Evolutionary conservation across 2,329 filamentous ascomycete species (phyloP), one percentile per base, ranked within the genome.

Genomic region (Ascochyta fabae): DNA sequence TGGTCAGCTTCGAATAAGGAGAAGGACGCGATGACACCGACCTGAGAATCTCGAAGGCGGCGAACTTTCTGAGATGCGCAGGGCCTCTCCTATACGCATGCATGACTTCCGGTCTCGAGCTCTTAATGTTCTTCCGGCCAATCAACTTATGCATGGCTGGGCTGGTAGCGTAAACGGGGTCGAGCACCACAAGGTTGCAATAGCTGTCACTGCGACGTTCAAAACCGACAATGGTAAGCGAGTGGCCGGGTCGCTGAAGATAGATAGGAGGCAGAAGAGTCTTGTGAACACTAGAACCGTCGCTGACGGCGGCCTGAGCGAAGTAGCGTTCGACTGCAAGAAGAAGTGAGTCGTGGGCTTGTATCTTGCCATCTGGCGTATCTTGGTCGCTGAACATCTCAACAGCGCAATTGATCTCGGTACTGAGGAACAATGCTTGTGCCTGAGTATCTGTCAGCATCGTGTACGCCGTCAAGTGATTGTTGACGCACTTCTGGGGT

Each of bases 181-280:
- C 93, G 71, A 96, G 96, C 12, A 96, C 90, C 0, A 98, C 80
- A 16, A 98, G 79, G 63, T 90, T 89, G 47, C 82, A 78, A 16
- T 80, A 79, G 24, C 90, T 89, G 56, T 88, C 82, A 31, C 77
- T 79, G 26, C 83, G 84, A 61, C 84, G 85, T 75, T 97, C 92
- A 24, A 96, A 82, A 0, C 94, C 94, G 50, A 98, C 81, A 47
- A 98, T 92, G 0, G 92, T 96, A 79, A 96, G 82, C 1, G 93
- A 97, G 73, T 98, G 94, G 3, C 92, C 91, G 83, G 87, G 86
- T 65, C 95, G 91, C 71, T 98, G 94, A 59, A 96, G 87, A 75
- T 97, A 98, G 36, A 98, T 88, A 0, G 95, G 93, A 35, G 94
- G 88, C 7, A 94, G 79, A 13, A 81, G 76, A 0, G 94, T 97